Base-by-base conservation (phyloP, 257 asterid genomes). In the Jacaranda mimosifolia region DNA sequence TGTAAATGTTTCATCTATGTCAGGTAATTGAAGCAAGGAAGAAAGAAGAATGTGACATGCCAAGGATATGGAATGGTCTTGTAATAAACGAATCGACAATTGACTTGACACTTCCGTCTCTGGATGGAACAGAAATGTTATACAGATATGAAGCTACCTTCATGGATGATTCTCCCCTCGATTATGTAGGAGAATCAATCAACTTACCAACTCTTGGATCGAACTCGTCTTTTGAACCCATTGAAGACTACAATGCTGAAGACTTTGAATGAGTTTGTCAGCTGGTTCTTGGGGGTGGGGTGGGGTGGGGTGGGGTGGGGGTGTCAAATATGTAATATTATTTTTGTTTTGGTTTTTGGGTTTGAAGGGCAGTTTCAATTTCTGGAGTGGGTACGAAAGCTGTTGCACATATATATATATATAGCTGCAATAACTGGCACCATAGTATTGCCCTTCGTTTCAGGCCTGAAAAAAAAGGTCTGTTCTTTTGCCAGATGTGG, bases 11-110 rank as follows among this genome's bases (percentile, higher is more conserved):
- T 6, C 57, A 63, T 18, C 11, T 52, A 8, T 18, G 70, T 73
- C 82, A 87, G 91, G 65, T 87, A 14, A 85, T 87, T 9, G 91
- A 87, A 72, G 91, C 84, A 15, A 80, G 68, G 73, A 87, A 80
- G 75, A 77, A 84, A 2, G 83, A 55, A 6, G 70, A 79, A 12
- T 63, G 57, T 5, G 60, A 76, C 17, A 68, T 70, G 0, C 78
- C 85, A 0, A 73, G 69, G 74, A 63, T 63, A 8, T 12, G 32
- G 52, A 15, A 75, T 3, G 74, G 63, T 46, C 64, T 19, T n/a
- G 76, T 48, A 14, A 62, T 48, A 14, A 74, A 45, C 11, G 85
- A 74, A 32, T 35, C 74, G 0, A 6, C 76, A 14, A 70, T 18
- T 12, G 82, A 73, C n/a, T 40, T 64, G 52, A 32, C 42, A 6